Evolutionary conservation across 352 stramenopile species (phyloP).

Genomic region (Peronospora belbahrii): DNA sequence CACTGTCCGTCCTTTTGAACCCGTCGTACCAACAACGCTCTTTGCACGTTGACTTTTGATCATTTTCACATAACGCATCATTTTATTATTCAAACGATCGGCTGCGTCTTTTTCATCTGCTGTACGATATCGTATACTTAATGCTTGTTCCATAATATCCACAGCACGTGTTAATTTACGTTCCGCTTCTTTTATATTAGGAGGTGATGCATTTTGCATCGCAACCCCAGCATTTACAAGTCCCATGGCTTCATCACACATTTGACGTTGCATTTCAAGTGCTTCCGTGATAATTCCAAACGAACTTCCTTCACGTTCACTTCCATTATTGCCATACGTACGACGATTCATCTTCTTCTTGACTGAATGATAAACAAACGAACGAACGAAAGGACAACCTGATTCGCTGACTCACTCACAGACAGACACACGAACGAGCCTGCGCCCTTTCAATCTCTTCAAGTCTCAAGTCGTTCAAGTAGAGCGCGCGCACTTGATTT

Average conservation of each 20-base stretch:
- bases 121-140: slow-evolving; percentile 62
- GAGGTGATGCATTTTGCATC: slow-evolving; percentile 56
- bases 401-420: too few relatives aligned
- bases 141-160: slow-evolving; percentile 63
- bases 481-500: not conserved
- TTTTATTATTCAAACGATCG: slow-evolving; percentile 67
- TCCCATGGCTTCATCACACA: slow-evolving; percentile 70
- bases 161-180: slow-evolving; percentile 56
- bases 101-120: slow-evolving; percentile 62
- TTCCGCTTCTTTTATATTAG: slow-evolving; percentile 46
- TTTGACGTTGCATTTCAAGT: slow-evolving; percentile 36
- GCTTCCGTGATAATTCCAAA: slow-evolving; percentile 30
- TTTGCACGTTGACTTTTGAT: slow-evolving; percentile 71
- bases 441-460: not conserved
- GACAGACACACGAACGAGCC: too few relatives aligned
- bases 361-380: too few relatives aligned
- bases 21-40: slow-evolving; percentile 18
- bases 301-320: slow-evolving; percentile 26
- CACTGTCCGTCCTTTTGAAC: slow-evolving; percentile 19
- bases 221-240: slow-evolving; percentile 69
- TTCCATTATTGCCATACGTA: slow-evolving; percentile 10
- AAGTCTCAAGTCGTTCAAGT: too few relatives aligned
- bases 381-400: too few relatives aligned
- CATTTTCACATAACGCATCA: slow-evolving; percentile 82
- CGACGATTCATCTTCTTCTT: slow-evolving; percentile 20